phyloP scores from a whole-genome alignment of 352 stramenopile genomes.

The Globisporangium acanthophoron region DNA sequence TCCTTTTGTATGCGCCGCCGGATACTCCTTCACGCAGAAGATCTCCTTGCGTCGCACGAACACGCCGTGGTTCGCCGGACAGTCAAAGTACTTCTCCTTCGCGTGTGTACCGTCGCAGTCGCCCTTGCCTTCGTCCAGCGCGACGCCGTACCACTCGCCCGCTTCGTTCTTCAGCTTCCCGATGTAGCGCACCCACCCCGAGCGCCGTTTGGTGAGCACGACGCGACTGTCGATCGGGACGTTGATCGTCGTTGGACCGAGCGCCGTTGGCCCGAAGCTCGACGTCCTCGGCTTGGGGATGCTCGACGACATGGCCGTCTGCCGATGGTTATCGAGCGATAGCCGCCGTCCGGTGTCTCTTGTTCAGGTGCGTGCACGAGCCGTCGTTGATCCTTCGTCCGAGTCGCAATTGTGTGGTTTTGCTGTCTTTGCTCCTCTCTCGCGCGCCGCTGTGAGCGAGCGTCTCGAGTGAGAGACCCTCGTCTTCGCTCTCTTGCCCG shows the following conservation, averaged over 20 bases:
- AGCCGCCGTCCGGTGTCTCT: neutral
- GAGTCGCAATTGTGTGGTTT: neutral
- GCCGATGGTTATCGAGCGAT: neutral
- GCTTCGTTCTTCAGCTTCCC: slow-evolving; percentile 48
- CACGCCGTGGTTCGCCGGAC: slow-evolving; percentile 37
- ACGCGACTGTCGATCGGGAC: slow-evolving; percentile 52
- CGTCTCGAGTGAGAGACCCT: too few relatives aligned
- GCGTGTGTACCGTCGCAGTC: slow-evolving; percentile 41
- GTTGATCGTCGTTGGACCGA: slow-evolving; percentile 23
- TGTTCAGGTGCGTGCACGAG: too few relatives aligned
- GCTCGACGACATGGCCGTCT: slow-evolving; percentile 9
- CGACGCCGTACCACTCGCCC: slow-evolving; percentile 67
- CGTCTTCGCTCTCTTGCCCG: too few relatives aligned
- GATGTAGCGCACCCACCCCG: slow-evolving; percentile 52
- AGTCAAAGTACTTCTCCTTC: slow-evolving; percentile 53
- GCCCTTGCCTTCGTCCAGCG: slow-evolving; percentile 56
- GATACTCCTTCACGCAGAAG: slow-evolving; percentile 40
- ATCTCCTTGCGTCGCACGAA: slow-evolving; percentile 65
- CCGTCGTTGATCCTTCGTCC: neutral
- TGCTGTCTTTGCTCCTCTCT: neutral
- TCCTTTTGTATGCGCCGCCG: slow-evolving; percentile 21
- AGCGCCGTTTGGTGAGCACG: slow-evolving; percentile 47
- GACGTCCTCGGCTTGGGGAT: slow-evolving; percentile 13
- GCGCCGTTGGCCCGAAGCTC: slow-evolving; percentile 5
- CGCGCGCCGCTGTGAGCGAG: too few relatives aligned